Evolutionary conservation across 352 stramenopile genomes (phyloP).

Genomic region (Halophytophthora polymorphica): DNA sequence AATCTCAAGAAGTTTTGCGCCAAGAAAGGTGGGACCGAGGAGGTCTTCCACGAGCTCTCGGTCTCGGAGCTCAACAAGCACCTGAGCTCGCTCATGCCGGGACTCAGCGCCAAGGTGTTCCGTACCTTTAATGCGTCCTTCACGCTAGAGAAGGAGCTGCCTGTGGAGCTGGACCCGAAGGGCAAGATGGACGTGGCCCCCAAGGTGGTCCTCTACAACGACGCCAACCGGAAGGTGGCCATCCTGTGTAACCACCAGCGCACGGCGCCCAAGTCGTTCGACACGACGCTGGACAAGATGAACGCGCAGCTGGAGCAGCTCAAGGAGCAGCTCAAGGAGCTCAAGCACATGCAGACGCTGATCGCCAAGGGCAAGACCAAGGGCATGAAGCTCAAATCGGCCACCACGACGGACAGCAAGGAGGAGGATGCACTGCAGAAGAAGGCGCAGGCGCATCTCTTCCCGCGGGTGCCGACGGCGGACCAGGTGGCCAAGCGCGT

Average conservation of each 20-base stretch:
- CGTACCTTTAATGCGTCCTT: conserved; percentile 99
- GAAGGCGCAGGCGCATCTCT: conserved; percentile 94
- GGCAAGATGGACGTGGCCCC: conserved; percentile 67
- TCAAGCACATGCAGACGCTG: conserved; percentile 91
- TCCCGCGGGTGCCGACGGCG: conserved; percentile 86
- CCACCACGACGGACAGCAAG: conserved; percentile 69
- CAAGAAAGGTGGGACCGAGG: conserved; percentile 94
- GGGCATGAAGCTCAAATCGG: conserved; percentile 90
- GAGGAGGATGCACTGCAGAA: conserved; percentile 84
- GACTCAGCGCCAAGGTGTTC: conserved; percentile 99
- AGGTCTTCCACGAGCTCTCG: conserved; percentile 98
- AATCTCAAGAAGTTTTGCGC: conserved; percentile 97
- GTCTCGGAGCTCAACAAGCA: conserved; percentile 97
- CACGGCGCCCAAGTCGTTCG: conserved; percentile 97
- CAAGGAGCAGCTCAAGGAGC: conserved; percentile 93
- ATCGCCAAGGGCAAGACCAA: conserved; percentile 88
- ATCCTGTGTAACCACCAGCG: conserved; percentile 99
- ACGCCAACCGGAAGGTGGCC: conserved; percentile 99
- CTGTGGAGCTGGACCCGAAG: conserved; percentile 51
- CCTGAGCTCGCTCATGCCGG: conserved; percentile 98
- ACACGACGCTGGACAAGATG: conserved; percentile 94
- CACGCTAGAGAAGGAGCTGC: conserved; percentile 98
- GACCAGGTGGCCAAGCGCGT: conserved; percentile 96
- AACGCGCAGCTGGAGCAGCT: conserved; percentile 90
- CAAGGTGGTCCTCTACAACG: conserved; percentile 99